Evolutionary conservation across 2,329 filamentous ascomycete species (phyloP).

Genomic region (Fusarium sp.): DNA sequence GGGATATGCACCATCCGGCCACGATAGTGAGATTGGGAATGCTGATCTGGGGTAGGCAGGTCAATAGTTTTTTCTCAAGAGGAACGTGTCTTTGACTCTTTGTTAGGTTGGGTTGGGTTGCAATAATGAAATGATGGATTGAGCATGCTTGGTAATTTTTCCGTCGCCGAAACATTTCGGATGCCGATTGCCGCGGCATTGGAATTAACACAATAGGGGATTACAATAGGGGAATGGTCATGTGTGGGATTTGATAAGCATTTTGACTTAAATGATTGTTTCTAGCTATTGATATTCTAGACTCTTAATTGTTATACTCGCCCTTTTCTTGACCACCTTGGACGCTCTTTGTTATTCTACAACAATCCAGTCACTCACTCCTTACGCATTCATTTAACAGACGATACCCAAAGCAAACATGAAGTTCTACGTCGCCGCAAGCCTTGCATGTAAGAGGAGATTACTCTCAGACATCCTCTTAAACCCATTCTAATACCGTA

Average conservation of each 20-base stretch:
- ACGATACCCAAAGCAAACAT: constrained; percentile 18
- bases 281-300: background rate
- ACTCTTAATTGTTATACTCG: background rate
- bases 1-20: constrained; percentile 4
- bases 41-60: background rate
- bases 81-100: background rate
- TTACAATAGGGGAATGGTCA: background rate
- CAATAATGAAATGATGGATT: background rate
- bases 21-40: background rate
- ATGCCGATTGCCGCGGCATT: no score
- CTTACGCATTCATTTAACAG: constrained; percentile 17
- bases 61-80: background rate
- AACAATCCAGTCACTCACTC: constrained; percentile 3
- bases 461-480: no score
- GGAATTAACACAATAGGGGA: background rate
- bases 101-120: background rate
- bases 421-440: constrained; percentile 25
- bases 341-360: background rate
- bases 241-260: background rate
- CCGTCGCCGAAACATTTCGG: background rate
- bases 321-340: background rate
- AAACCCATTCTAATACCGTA: background rate
- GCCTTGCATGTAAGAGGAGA: constrained; percentile 23
- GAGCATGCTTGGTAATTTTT: background rate
- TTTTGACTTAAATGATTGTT: background rate